Evolutionary conservation across 805 yeast species (phyloP).

Genomic region (Ogataea methanolica): DNA sequence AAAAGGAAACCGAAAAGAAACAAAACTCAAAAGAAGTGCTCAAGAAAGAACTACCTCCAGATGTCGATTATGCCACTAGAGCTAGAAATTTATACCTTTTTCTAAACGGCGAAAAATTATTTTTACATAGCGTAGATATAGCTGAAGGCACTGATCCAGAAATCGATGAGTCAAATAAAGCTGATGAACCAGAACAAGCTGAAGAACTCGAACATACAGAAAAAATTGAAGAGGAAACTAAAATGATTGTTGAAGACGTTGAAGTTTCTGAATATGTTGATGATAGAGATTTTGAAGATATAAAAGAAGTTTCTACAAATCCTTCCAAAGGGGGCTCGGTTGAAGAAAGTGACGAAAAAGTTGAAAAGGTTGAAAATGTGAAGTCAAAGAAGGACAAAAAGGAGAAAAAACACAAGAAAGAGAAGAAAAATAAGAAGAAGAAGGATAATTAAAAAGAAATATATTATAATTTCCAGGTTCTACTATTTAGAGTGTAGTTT

Average conservation of each 20-base stretch:
- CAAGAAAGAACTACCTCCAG: constrained; percentile 22
- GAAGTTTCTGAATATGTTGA: constrained; percentile 35
- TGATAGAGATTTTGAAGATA: constrained; percentile 22
- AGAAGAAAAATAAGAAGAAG: constrained; percentile 8
- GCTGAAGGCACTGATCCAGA: constrained; percentile 7
- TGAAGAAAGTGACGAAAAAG: background rate
- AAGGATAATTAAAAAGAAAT: constrained; percentile 13
- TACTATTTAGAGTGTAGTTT: no score
- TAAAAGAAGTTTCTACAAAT: background rate
- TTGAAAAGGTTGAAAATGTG: background rate
- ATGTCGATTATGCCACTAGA: constrained; percentile 36
- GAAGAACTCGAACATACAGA: background rate
- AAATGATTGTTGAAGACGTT: constrained; percentile 39
- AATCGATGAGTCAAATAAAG: constrained; percentile 10
- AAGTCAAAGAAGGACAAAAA: background rate
- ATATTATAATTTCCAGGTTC: background rate
- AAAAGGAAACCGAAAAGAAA: constrained; percentile 6
- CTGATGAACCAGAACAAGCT: background rate
- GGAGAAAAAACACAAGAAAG: constrained; percentile 8
- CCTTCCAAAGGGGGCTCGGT: background rate
- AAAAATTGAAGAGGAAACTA: constrained; percentile 13
- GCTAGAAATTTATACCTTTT: constrained; percentile 34
- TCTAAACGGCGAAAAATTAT: constrained; percentile 33
- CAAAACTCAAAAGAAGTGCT: background rate
- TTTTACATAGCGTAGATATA: constrained; percentile 30